These are phyloP conservation scores for Talaromyces stipitatus DNA, from an alignment of 495 filamentous ascomycete species.

Conservation along the genomic window DNA sequence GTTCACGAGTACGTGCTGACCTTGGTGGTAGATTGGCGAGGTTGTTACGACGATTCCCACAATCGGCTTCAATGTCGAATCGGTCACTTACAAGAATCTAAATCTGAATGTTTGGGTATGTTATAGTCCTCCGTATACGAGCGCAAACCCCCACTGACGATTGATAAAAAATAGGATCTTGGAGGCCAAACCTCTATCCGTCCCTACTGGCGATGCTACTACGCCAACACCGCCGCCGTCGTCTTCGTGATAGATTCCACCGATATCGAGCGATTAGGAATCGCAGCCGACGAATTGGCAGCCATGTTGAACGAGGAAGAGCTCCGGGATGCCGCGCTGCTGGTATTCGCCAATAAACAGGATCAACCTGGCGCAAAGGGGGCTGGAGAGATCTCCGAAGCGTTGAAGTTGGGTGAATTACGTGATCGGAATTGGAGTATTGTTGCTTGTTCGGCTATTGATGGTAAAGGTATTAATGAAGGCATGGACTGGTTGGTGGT, in stretches of 20 bases:
- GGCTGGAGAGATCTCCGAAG: slow-evolving; percentile 92
- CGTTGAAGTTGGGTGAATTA: slow-evolving; percentile 77
- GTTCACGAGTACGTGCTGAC: background rate
- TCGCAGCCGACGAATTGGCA: slow-evolving; percentile 83
- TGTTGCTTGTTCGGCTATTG: slow-evolving; percentile 91
- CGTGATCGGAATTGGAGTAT: slow-evolving; percentile 99
- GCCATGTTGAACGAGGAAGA: slow-evolving; percentile 98
- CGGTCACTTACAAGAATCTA: slow-evolving; percentile 91
- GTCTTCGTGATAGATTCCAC: slow-evolving; percentile 98
- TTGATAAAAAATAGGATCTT: slow-evolving; percentile 56
- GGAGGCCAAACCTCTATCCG: slow-evolving; percentile 95
- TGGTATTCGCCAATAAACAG: slow-evolving; percentile 99
- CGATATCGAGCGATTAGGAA: slow-evolving; percentile 89
- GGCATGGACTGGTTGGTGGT: slow-evolving; percentile 99
- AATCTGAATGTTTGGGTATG: slow-evolving; percentile 97
- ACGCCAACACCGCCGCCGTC: slow-evolving; percentile 97
- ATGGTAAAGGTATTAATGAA: slow-evolving; percentile 86
- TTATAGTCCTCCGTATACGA: background rate
- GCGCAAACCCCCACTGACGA: background rate
- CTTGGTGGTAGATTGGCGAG: slow-evolving; percentile 71
- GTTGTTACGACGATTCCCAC: slow-evolving; percentile 98
- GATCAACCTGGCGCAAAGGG: slow-evolving; percentile 97
- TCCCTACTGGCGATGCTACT: slow-evolving; percentile 99
- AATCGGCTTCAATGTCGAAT: slow-evolving; percentile 98
- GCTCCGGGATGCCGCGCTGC: slow-evolving; percentile 78